Base-by-base conservation (phyloP, 2,329 filamentous ascomycete genomes). In the Cladophialophora carrionii region DNA sequence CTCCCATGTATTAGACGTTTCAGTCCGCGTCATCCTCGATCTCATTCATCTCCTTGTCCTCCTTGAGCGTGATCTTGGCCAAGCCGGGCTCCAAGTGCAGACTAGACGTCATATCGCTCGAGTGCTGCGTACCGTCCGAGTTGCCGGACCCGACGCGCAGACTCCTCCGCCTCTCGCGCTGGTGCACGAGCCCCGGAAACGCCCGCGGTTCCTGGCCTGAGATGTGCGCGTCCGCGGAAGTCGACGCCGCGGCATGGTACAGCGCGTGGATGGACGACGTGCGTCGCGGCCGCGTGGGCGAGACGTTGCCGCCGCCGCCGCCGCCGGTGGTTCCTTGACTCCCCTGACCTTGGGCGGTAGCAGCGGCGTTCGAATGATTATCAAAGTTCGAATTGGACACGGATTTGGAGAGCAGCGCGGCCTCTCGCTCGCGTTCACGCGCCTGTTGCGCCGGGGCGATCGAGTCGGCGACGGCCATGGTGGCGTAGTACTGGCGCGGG, bases 171-270 rank as follows among this genome's bases (percentile, higher is more conserved):
- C 74, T 73, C 57, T 71, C 72, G 43, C 75, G 74, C 58, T 77
- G 77, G 67, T 80, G 78, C 52, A 79, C 74, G 49, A 80, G 74
- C 17, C 78, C 78, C 1, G 78, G 78, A 64, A 80, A 80, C 20
- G 78, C 79, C 53, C 74, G 76, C 53, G 78, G 77, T 55, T 78
- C 78, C 20, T 66, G 62, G 26, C 64, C 70, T 22, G 69, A 72
- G 60, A 72, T 71, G 29, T 70, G 69, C 51, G 64, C 59, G 61
- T 68, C 66, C 24, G 20, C 66, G 8, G 61, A 24, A 22, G 55
- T 43, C 17, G 62, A 59, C 43, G 56, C 17, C 43, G 56, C 17
- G 22, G 57, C 34, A 32, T 62, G 31, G 53, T 65, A 59, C 10
- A 66, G 29, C 12, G 29, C 52, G 17, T 54, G 24, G 20, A 55